Conservation (phyloP, 345 rosid species). For the Dovyalis caffra region DNA sequence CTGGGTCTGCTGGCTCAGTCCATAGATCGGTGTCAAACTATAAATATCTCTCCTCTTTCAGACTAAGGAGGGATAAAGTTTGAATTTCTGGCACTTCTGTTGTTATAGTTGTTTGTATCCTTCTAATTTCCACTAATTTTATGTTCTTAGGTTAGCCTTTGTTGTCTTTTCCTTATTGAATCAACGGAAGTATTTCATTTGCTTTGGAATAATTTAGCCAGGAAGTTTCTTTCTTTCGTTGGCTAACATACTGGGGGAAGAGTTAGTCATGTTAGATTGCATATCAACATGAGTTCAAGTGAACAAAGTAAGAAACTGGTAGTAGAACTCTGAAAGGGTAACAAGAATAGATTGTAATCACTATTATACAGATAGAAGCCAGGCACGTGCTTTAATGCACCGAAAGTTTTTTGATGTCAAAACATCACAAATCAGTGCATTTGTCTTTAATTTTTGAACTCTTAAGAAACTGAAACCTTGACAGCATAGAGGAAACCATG, state of each 20-base stretch:
- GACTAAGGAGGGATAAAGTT: neutral
- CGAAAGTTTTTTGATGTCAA: neutral
- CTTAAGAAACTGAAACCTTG: neutral
- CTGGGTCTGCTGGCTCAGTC: conserved; percentile 26
- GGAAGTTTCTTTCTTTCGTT: neutral
- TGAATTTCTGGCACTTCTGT: neutral
- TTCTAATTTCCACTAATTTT: neutral
- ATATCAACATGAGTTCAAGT: neutral
- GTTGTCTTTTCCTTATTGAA: neutral
- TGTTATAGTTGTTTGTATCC: neutral
- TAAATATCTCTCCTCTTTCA: neutral
- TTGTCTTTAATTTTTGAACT: neutral
- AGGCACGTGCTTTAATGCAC: neutral
- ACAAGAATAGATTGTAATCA: neutral
- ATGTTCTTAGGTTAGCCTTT: neutral
- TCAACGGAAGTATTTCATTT: neutral
- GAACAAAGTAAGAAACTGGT: too few species aligned
- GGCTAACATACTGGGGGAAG: neutral
- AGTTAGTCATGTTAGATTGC: neutral
- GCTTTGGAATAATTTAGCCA: neutral
- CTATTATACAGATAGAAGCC: neutral
- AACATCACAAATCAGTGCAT: neutral
- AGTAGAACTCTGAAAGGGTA: neutral
- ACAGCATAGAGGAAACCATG: neutral
- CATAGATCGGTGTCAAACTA: neutral